phyloP scores from a whole-genome alignment of 495 filamentous ascomycete genomes.

The Lophiostoma macrostomum region DNA sequence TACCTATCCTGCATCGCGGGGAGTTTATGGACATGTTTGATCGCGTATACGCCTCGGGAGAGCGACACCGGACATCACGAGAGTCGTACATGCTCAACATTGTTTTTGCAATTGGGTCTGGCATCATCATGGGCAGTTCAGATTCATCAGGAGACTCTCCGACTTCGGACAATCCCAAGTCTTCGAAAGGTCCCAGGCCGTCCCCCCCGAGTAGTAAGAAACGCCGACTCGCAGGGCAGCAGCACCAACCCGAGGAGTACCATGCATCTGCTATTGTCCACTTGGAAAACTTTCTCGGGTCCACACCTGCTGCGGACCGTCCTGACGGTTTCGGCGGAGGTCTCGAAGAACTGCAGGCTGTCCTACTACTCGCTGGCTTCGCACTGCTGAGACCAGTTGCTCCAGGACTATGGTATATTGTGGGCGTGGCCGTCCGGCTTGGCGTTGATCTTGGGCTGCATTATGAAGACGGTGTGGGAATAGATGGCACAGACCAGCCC shows the following conservation, averaged over 20 bases:
- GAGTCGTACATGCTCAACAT: constrained; percentile 94
- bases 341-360: constrained; percentile 87
- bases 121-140: constrained; percentile 76
- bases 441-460: constrained; percentile 91
- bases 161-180: constrained; percentile 26
- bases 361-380: constrained; percentile 85
- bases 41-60: constrained; percentile 66
- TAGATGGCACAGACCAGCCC: constrained; percentile 47
- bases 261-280: constrained; percentile 92
- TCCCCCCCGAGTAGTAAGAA: constrained; percentile 50
- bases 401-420: constrained; percentile 94
- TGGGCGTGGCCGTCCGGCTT: constrained; percentile 84
- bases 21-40: constrained; percentile 87
- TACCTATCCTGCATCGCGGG: constrained; percentile 81
- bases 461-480: constrained; percentile 80
- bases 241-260: constrained; percentile 90
- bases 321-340: constrained; percentile 67
- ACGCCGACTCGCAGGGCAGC: constrained; percentile 54
- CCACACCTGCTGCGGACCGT: constrained; percentile 54
- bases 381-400: constrained; percentile 86
- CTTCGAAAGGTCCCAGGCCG: constrained; percentile 26
- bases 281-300: constrained; percentile 79
- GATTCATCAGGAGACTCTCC: constrained; percentile 40
- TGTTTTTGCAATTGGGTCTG: constrained; percentile 94
- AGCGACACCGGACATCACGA: constrained; percentile 67